phyloP scores from a whole-genome alignment of 2,329 filamentous ascomycete genomes.

The Monilinia polystroma region DNA sequence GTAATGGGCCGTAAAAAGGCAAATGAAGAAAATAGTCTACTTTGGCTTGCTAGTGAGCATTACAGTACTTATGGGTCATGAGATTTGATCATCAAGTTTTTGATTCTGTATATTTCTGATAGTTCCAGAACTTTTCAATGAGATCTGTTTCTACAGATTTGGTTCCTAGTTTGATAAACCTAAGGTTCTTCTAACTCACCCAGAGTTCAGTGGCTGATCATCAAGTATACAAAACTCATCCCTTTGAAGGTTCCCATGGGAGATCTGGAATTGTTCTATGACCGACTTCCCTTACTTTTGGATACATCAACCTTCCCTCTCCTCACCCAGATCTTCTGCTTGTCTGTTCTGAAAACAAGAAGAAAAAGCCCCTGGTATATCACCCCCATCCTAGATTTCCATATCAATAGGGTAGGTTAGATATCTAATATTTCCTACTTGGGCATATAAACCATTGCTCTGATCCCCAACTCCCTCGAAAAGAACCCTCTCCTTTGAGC shows the following conservation, averaged over 20 bases:
- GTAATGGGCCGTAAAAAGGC: slow-evolving; percentile 14
- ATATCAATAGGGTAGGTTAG: too few species aligned
- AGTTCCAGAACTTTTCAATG: slow-evolving; percentile 8
- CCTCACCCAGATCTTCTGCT: too few species aligned
- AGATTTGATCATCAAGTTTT: slow-evolving; percentile 1
- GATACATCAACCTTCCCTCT: neutral
- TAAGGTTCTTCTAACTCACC: neutral
- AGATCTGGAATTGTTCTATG: neutral
- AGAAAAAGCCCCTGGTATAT: too few species aligned
- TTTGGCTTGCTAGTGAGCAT: neutral
- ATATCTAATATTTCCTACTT: too few species aligned
- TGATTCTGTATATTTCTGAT: slow-evolving; percentile 9
- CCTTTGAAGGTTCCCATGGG: neutral
- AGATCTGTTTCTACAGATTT: slow-evolving; percentile 10
- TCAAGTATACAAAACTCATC: neutral
- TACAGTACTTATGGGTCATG: neutral
- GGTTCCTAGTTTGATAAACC: neutral
- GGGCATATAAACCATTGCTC: too few species aligned
- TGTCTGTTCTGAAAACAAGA: too few species aligned
- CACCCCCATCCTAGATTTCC: too few species aligned
- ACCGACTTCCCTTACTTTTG: neutral
- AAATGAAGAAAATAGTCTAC: slow-evolving; percentile 7
- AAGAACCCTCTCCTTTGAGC: too few species aligned
- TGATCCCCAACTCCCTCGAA: too few species aligned
- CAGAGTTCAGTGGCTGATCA: neutral